Conservation (phyloP, 768 basidiomycete species). For the Xerocomellus intermedius region DNA sequence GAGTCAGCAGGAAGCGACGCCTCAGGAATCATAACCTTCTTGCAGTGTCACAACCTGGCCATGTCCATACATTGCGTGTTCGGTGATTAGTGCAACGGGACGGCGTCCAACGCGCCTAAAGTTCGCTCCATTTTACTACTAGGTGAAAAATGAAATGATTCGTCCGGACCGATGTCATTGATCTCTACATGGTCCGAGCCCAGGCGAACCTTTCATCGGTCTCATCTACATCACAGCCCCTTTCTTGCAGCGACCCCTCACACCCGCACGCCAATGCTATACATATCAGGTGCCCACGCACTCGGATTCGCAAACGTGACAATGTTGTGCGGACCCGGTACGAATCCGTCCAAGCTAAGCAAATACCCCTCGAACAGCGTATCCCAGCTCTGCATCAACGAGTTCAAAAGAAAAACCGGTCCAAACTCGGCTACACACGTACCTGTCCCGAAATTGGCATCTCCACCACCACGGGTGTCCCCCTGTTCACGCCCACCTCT, state of each 20-base stretch:
- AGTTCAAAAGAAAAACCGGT: neutral
- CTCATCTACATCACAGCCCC: too few species aligned
- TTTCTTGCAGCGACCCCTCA: neutral
- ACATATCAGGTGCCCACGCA: conserved; percentile 7
- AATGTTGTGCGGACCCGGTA: neutral
- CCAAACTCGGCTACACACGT: neutral
- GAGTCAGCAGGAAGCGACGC: too few species aligned
- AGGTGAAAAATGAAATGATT: too few species aligned
- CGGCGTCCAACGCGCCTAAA: too few species aligned
- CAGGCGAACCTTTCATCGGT: too few species aligned
- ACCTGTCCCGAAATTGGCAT: conserved; percentile 12
- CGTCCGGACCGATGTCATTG: too few species aligned
- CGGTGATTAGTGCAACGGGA: too few species aligned
- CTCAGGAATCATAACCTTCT: too few species aligned
- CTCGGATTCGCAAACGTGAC: conserved; percentile 1
- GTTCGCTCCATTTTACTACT: too few species aligned
- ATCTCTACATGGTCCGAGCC: too few species aligned
- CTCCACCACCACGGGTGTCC: neutral
- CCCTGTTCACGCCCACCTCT: conserved; percentile 5
- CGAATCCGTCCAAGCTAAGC: conserved; percentile 10
- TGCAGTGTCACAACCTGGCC: too few species aligned
- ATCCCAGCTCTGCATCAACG: conserved; percentile 1
- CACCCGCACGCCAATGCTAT: neutral
- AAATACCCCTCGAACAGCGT: neutral
- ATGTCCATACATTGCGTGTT: too few species aligned